Evolutionary conservation across 2,329 filamentous ascomycete species (phyloP).

Genomic region (Teratosphaeria viscida): DNA sequence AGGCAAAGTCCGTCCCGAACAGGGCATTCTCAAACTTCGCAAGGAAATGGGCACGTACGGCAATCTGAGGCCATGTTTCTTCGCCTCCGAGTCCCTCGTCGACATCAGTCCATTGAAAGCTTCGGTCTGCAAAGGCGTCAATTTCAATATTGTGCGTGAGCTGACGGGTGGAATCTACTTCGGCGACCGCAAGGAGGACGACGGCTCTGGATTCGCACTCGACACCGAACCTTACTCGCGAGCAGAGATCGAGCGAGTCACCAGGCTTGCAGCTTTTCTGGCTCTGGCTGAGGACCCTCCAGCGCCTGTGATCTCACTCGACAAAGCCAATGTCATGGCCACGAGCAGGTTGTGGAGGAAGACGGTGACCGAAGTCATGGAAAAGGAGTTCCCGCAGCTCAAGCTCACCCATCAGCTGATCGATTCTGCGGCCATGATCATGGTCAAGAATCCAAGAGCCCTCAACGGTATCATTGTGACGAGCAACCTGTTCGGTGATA

Average conservation of each 20-base stretch:
- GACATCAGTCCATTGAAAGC: constrained; percentile 80
- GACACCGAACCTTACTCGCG: constrained; percentile 84
- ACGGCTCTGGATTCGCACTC: constrained; percentile 61
- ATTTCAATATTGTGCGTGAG: constrained; percentile 89
- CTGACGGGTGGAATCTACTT: constrained; percentile 93
- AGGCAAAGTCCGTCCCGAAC: constrained; percentile 76
- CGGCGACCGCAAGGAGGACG: constrained; percentile 73
- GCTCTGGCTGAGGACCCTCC: constrained; percentile 68
- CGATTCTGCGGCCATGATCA: constrained; percentile 92
- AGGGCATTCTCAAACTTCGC: constrained; percentile 80
- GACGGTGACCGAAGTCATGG: constrained; percentile 74
- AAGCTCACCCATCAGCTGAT: constrained; percentile 83
- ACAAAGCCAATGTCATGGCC: constrained; percentile 95
- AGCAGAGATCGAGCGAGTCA: constrained; percentile 78
- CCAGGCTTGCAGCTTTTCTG: constrained; percentile 68
- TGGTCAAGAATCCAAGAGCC: constrained; percentile 84
- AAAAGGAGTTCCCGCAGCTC: constrained; percentile 78
- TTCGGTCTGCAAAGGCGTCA: constrained; percentile 71
- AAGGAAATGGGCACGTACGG: constrained; percentile 92
- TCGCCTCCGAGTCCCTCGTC: constrained; percentile 77
- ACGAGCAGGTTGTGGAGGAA: constrained; percentile 84
- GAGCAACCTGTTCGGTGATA: constrained; percentile 91
- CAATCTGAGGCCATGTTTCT: constrained; percentile 92
- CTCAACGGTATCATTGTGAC: constrained; percentile 89
- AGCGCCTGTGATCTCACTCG: constrained; percentile 71